Evolutionary conservation across 2,329 filamentous ascomycete species (phyloP).

Genomic region (Ceratocystis harringtonii): DNA sequence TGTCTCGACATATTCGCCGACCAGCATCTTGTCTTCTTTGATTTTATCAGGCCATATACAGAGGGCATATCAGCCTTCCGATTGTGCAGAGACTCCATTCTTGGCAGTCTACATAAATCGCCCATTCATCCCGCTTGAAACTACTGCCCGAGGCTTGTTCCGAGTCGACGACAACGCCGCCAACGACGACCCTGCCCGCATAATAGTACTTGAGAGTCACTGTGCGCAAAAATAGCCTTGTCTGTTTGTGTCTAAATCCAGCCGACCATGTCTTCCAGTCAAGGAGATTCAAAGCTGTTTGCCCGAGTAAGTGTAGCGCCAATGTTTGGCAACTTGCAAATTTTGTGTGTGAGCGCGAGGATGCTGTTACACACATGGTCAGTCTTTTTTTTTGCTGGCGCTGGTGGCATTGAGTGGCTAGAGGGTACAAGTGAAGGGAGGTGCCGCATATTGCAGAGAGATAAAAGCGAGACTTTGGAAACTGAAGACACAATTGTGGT

Average conservation of each 20-base stretch:
- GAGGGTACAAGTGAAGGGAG: neutral
- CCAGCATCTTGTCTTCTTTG: no score
- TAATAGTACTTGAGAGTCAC: neutral
- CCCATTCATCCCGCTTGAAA: no score
- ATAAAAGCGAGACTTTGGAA: neutral
- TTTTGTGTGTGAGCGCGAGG: neutral
- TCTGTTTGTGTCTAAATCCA: neutral
- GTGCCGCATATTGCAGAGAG: neutral
- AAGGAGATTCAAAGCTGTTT: constrained; percentile 96
- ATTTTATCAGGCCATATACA: no score
- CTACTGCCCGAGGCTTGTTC: no score
- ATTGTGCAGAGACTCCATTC: no score
- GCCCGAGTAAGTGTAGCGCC: constrained; percentile 56
- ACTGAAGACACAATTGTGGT: no score
- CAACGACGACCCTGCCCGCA: neutral
- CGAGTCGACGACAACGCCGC: neutral
- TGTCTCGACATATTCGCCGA: no score
- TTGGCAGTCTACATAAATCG: no score
- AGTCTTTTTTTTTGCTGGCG: neutral
- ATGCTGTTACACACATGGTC: neutral
- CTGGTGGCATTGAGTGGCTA: neutral
- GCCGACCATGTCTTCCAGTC: constrained; percentile 9
- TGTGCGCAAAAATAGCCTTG: neutral
- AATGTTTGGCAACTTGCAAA: neutral
- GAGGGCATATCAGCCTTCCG: no score